Conservation (phyloP, 805 yeast species). For the Yarrowia sp. region DNA sequence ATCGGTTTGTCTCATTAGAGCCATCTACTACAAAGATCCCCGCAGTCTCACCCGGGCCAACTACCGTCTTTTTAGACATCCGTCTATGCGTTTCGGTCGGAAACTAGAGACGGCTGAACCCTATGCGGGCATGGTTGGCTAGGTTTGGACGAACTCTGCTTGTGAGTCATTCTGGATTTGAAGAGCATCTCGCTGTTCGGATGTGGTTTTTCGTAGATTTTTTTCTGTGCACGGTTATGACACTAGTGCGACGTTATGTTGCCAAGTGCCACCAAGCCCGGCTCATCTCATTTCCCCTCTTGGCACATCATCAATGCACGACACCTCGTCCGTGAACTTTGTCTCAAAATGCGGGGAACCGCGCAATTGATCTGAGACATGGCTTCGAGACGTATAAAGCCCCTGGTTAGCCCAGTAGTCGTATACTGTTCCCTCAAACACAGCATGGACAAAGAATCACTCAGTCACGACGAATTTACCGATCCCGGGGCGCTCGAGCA, state of each 20-base stretch:
- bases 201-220: too few species aligned
- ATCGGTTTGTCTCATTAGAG: neutral
- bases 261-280: neutral
- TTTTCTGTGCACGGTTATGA: too few species aligned
- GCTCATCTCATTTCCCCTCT: neutral
- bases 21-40: neutral
- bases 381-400: neutral
- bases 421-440: neutral
- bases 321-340: neutral
- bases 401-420: neutral
- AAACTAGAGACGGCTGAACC: neutral
- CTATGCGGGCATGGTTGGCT: neutral
- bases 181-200: too few species aligned
- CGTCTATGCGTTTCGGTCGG: neutral
- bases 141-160: neutral
- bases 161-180: neutral
- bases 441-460: slow-evolving; percentile 7
- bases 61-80: neutral
- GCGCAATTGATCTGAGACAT: neutral
- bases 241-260: too few species aligned
- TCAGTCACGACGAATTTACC: slow-evolving; percentile 1
- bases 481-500: neutral
- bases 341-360: slow-evolving; percentile 2
- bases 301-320: slow-evolving; percentile 10
- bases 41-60: neutral